Evolutionary conservation across 1,284 basidiomycete genomes (phyloP), one percentile per base, ranked within the genome.

Genomic region (Malassezia cuniculi): DNA sequence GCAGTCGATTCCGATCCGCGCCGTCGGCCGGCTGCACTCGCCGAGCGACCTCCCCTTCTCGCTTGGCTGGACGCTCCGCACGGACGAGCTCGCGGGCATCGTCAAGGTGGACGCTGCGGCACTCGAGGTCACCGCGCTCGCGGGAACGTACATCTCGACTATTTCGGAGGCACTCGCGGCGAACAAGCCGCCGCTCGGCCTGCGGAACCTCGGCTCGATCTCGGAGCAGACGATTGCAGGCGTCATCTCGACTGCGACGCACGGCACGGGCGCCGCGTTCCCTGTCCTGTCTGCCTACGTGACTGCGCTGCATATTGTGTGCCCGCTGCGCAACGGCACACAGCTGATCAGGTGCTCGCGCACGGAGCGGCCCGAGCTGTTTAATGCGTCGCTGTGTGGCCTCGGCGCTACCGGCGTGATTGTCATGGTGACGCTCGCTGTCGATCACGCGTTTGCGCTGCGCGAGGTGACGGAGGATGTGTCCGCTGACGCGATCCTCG

Each of bases 201-300:
- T 97, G 76, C 78, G 77, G 60, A 93, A 86, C 68, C 75, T 95
- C 48, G 93, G 93, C 27, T 90, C 86, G 27, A 95, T 97, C 64
- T 90, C 85, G 27, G 86, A 94, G 68, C 90, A 95, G 69, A 87
- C 87, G 3, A 75, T 97, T 49, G 89, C 77, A n/a, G 90, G 90
- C 22, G 77, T 89, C 50, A 76, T 97, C 60, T 81, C 86, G 8
- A 97, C 93, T 29, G 86, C 86, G 3, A 89, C 89, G 0, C 90
- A 97, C 71, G 90, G 90, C 34, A 80, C 82, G 3, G 90, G 93
- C 22, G 73, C 83, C 48, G 60, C 71, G 28, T 89, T 78, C 69
- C 79, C 80, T 39, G 82, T 86, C 51, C 75, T 97, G 43, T 86
- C 85, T 4, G 80, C 79, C 4, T 77, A 82, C 55, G 84, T 90